Conservation (phyloP, 495 filamentous ascomycete genomes). For the Aspergillus affinis region DNA sequence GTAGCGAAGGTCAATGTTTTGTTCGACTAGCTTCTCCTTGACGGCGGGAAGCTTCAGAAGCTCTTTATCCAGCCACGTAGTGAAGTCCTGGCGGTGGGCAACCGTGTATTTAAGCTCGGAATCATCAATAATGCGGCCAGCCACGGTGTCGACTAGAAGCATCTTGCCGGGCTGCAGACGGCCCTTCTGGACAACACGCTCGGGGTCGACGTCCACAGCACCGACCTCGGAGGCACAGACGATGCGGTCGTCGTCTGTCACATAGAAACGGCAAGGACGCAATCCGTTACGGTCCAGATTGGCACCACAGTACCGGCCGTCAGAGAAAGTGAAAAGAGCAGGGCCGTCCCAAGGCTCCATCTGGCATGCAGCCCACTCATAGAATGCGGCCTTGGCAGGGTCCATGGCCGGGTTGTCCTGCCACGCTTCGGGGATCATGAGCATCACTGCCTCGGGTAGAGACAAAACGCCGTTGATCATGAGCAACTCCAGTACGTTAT, state of each 20-base stretch:
- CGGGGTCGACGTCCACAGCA: constrained; percentile 88
- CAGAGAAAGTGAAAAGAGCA: constrained; percentile 96
- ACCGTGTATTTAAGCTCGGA: constrained; percentile 90
- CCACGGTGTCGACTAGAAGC: constrained; percentile 94
- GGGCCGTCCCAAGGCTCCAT: constrained; percentile 99
- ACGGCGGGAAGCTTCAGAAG: constrained; percentile 81
- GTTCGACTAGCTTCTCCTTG: constrained; percentile 54
- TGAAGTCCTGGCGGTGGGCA: constrained; percentile 80
- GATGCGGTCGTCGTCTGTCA: constrained; percentile 97
- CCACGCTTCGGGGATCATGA: constrained; percentile 99
- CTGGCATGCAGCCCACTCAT: constrained; percentile 98
- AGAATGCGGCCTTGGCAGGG: constrained; percentile 95
- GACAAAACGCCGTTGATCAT: constrained; percentile 97
- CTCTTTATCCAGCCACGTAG: constrained; percentile 83
- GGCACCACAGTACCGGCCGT: constrained; percentile 96
- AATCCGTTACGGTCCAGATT: constrained; percentile 98
- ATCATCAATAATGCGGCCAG: constrained; percentile 95
- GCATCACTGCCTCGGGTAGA: constrained; percentile 95
- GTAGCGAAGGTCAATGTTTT: constrained; percentile 61
- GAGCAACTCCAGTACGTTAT: constrained; percentile 94
- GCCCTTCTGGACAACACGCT: constrained; percentile 90
- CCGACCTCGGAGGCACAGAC: constrained; percentile 98
- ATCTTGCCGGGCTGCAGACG: constrained; percentile 95
- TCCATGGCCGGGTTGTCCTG: constrained; percentile 93
- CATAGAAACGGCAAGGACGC: constrained; percentile 96